phyloP scores from a whole-genome alignment of 1,284 basidiomycete species.

The Golubevia sp. region DNA sequence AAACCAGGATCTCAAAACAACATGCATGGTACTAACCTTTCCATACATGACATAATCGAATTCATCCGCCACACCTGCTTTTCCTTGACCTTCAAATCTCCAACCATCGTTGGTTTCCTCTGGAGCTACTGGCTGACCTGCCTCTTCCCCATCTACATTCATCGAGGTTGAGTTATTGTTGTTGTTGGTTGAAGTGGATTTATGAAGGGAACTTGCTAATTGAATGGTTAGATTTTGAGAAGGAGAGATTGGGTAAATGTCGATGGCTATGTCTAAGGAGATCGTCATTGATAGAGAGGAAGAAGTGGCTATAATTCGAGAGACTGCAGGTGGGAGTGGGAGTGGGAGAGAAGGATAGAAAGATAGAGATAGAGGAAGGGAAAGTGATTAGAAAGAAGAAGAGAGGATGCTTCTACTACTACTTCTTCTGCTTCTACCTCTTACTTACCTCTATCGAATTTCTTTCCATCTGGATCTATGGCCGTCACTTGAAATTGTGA shows the following conservation, averaged over 20 bases:
- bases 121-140: slow-evolving; percentile 65
- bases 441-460: slow-evolving; percentile 86
- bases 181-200: slow-evolving; percentile 64
- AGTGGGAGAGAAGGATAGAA: slow-evolving; percentile 1
- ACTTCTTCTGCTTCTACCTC: too few relatives aligned
- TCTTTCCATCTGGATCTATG: slow-evolving; percentile 75
- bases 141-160: slow-evolving; percentile 63
- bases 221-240: slow-evolving; percentile 82
- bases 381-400: slow-evolving; percentile 8
- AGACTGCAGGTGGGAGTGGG: slow-evolving; percentile 67
- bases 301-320: slow-evolving; percentile 79
- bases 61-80: slow-evolving; percentile 86
- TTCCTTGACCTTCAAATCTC: slow-evolving; percentile 84
- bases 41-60: slow-evolving; percentile 99
- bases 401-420: too few relatives aligned
- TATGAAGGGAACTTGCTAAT: slow-evolving; percentile 79
- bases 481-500: slow-evolving; percentile 53
- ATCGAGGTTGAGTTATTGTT: slow-evolving; percentile 63
- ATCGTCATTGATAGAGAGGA: slow-evolving; percentile 87
- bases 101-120: slow-evolving; percentile 73
- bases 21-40: slow-evolving; percentile 84
- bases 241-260: slow-evolving; percentile 61
- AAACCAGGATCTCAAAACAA: too few relatives aligned
- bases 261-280: slow-evolving; percentile 70
- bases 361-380: slow-evolving; percentile 4